phyloP scores from a whole-genome alignment of 805 yeast genomes.

The Metschnikowia matae region DNA sequence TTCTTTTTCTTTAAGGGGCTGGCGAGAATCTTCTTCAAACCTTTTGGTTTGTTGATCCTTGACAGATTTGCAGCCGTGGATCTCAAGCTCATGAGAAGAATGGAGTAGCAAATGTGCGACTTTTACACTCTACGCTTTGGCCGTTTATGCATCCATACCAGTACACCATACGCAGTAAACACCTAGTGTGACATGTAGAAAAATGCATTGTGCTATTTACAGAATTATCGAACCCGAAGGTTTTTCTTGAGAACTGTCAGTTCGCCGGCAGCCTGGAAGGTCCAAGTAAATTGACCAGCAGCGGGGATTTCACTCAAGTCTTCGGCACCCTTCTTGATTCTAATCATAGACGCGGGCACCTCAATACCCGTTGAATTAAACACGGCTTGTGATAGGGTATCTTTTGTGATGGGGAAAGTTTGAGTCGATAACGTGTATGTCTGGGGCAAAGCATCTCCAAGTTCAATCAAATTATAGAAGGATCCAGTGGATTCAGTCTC shows the following conservation, averaged over 20 bases:
- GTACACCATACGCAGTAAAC: neutral
- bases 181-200: neutral
- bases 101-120: constrained; percentile 3
- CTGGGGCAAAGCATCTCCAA: constrained; percentile 29
- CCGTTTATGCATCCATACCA: neutral
- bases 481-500: constrained; percentile 17
- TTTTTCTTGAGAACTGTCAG: constrained; percentile 16
- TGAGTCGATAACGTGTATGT: constrained; percentile 17
- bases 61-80: constrained; percentile 42
- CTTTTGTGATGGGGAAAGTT: constrained; percentile 27
- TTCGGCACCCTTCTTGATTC: constrained; percentile 12
- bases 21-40: constrained; percentile 22
- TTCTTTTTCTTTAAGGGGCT: constrained; percentile 23
- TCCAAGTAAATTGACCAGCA: constrained; percentile 27
- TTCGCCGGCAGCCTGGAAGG: constrained; percentile 27
- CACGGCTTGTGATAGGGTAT: constrained; percentile 20
- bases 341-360: constrained; percentile 25
- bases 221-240: constrained; percentile 16
- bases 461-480: constrained; percentile 28
- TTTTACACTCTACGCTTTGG: neutral
- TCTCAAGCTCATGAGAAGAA: constrained; percentile 19
- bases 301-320: constrained; percentile 18
- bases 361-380: constrained; percentile 31
- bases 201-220: constrained; percentile 10
- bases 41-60: constrained; percentile 21